phyloP scores from a whole-genome alignment of 2,329 filamentous ascomycete species.

The Cryphonectria parasitica region DNA sequence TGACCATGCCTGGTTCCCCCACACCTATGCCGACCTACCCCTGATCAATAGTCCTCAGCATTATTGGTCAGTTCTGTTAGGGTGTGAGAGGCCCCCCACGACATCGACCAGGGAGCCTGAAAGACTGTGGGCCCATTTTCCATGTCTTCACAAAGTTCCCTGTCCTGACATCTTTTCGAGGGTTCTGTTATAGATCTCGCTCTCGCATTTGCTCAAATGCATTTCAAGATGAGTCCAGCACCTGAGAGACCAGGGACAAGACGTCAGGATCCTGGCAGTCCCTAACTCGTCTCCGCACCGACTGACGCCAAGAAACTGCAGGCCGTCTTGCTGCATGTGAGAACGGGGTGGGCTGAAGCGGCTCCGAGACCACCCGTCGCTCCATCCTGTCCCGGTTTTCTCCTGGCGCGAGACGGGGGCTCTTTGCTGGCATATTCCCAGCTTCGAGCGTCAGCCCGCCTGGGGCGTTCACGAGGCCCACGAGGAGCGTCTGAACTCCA shows the following conservation, averaged over 20 bases:
- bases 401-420: background rate
- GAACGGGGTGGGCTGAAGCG: background rate
- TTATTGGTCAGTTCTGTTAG: background rate
- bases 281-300: background rate
- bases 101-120: background rate
- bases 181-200: background rate
- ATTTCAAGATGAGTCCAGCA: background rate
- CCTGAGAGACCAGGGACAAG: background rate
- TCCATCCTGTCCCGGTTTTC: background rate
- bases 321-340: background rate
- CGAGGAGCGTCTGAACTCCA: background rate
- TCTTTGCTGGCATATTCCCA: constrained; percentile 15
- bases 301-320: background rate
- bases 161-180: background rate
- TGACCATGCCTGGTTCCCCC: background rate
- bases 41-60: background rate
- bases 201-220: background rate
- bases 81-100: background rate
- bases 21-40: background rate
- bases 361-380: constrained; percentile 14
- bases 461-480: background rate
- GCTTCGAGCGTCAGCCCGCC: background rate
- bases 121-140: background rate
- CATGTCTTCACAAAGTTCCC: background rate
- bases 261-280: background rate